Conservation (phyloP, 2,329 filamentous ascomycete genomes). For the Sarocladium kiliense region DNA sequence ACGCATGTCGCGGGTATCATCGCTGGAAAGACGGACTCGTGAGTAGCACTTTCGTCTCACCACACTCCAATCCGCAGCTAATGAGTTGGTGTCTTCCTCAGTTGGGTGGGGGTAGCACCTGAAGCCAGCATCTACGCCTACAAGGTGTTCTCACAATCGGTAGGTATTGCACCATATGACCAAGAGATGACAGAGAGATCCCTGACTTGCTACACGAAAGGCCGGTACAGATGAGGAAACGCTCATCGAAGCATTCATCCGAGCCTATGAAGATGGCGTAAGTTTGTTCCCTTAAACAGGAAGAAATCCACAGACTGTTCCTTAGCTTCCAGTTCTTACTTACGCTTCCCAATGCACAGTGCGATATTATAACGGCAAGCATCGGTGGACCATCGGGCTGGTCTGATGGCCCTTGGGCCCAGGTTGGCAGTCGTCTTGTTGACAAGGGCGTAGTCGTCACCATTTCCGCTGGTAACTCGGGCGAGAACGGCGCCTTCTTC, state of each 20-base stretch:
- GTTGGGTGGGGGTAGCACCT: conserved; percentile 23
- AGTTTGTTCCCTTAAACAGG: too few species aligned
- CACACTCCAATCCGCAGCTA: background rate
- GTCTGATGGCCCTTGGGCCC: conserved; percentile 24
- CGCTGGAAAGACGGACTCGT: conserved; percentile 18
- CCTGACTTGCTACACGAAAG: background rate
- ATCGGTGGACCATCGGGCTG: conserved; percentile 18
- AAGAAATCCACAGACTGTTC: too few species aligned
- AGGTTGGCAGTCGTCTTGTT: conserved; percentile 24
- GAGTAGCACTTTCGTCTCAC: background rate
- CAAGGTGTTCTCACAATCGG: conserved; percentile 20
- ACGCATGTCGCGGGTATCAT: conserved; percentile 27
- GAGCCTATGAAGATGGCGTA: conserved; percentile 28
- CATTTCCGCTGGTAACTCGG: conserved; percentile 39
- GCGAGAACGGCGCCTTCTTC: conserved; percentile 35
- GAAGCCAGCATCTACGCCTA: conserved; percentile 21
- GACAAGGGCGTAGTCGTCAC: conserved; percentile 33
- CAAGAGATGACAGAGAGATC: too few species aligned
- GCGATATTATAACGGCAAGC: conserved; percentile 29
- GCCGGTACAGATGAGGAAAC: conserved; percentile 4
- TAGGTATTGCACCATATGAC: too few species aligned
- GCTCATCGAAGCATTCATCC: conserved; percentile 29
- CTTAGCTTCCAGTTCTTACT: too few species aligned
- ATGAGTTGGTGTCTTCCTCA: too few species aligned
- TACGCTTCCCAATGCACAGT: too few species aligned